These are phyloP conservation scores for Obba rivulosa DNA, from an alignment of 768 basidiomycete species.

Conservation along the genomic window DNA sequence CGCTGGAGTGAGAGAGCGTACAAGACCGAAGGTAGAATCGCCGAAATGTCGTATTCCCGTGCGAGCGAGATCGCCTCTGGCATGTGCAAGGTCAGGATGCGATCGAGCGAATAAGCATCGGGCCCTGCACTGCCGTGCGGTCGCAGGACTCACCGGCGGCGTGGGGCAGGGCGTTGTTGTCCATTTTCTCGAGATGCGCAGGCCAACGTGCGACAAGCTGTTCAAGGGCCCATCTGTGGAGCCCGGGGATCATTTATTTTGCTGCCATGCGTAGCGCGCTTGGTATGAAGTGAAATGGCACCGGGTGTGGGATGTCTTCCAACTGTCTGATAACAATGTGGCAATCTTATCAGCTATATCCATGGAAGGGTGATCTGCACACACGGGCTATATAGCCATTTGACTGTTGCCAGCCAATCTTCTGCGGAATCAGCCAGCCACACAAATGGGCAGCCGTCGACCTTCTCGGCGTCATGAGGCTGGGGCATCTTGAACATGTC, in stretches of 20 bases:
- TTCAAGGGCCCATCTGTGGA: conserved; percentile 22
- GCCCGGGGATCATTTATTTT: conserved; percentile 30
- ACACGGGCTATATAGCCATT: conserved; percentile 32
- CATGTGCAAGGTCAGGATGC: background rate
- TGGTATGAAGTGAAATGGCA: conserved; percentile 22
- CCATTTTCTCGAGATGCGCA: conserved; percentile 21
- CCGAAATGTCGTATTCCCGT: conserved; percentile 28
- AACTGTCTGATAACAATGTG: conserved; percentile 19
- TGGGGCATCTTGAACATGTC: conserved; percentile 34
- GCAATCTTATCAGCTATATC: background rate
- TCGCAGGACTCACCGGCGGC: conserved; percentile 25
- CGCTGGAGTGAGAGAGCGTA: conserved; percentile 32
- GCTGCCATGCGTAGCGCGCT: conserved; percentile 29
- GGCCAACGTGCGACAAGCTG: conserved; percentile 28
- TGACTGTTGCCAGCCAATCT: conserved; percentile 26
- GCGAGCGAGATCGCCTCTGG: conserved; percentile 31
- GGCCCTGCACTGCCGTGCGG: too few species aligned
- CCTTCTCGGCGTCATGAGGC: conserved; percentile 22
- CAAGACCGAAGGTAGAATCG: conserved; percentile 35
- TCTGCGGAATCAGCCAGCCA: conserved; percentile 21
- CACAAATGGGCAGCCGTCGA: conserved; percentile 30
- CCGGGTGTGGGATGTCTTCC: conserved; percentile 8
- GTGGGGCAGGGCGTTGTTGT: conserved; percentile 21
- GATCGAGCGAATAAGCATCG: background rate
- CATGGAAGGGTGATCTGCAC: conserved; percentile 4